Percentiles rank a stretch among this genome's conserved stretches.
Evolutionary conservation across 2,329 filamentous ascomycete genomes (phyloP).

Genomic region (Aschersonia sp.): DNA sequence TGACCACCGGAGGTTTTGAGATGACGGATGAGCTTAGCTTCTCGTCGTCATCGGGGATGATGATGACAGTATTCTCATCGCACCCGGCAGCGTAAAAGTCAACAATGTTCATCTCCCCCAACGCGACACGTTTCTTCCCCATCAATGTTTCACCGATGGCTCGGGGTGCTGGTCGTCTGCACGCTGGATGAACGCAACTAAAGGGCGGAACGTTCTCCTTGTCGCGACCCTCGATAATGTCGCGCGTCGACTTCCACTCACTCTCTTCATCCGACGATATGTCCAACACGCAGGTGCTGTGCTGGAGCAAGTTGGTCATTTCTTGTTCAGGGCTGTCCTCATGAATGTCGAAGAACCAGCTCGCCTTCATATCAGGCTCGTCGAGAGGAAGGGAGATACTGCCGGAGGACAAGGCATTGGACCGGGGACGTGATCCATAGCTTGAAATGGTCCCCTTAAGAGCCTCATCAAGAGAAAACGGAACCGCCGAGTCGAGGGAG

Average conservation of each 20-base stretch:
- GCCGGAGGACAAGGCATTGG: slow-evolving; percentile 14
- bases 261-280: slow-evolving; percentile 79
- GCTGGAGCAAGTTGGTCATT: slow-evolving; percentile 84
- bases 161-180: slow-evolving; percentile 15
- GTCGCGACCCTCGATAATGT: slow-evolving; percentile 47
- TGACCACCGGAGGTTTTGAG: slow-evolving; percentile 4
- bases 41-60: slow-evolving; percentile 48
- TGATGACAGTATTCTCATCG: slow-evolving; percentile 44
- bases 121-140: slow-evolving; percentile 49
- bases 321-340: slow-evolving; percentile 85
- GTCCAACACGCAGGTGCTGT: slow-evolving; percentile 74
- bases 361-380: slow-evolving; percentile 39
- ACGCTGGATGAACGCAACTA: slow-evolving; percentile 48
- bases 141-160: slow-evolving; percentile 39
- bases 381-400: slow-evolving; percentile 15
- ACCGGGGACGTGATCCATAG: slow-evolving; percentile 32
- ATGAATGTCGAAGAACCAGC: slow-evolving; percentile 90
- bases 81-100: slow-evolving; percentile 56
- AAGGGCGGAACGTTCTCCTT: slow-evolving; percentile 89
- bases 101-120: slow-evolving; percentile 51
- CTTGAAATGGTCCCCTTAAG: slow-evolving; percentile 60
- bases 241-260: slow-evolving; percentile 35
- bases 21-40: slow-evolving; percentile 10
- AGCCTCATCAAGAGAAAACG: slow-evolving; percentile 76
- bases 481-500: slow-evolving; percentile 36